phyloP scores from a whole-genome alignment of 2,329 filamentous ascomycete genomes.

The Fusarium keratoplasticum region DNA sequence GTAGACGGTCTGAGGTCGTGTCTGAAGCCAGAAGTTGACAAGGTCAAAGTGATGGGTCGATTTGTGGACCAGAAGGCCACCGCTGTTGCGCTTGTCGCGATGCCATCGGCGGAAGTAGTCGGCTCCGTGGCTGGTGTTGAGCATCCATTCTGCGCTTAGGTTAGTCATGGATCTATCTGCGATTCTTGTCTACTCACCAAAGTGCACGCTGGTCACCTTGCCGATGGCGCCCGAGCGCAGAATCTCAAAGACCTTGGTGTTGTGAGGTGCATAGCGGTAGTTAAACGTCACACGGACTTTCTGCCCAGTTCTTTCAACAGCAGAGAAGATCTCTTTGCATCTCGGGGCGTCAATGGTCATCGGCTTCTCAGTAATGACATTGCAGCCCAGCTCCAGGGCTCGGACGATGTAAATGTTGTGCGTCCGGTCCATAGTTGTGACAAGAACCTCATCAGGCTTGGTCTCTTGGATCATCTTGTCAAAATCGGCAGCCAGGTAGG shows the following conservation, averaged over 20 bases:
- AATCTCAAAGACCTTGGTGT: conserved; percentile 68
- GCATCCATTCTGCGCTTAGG: conserved; percentile 63
- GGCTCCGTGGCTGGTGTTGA: conserved; percentile 70
- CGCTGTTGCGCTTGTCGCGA: conserved; percentile 69
- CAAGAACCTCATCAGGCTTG: conserved; percentile 69
- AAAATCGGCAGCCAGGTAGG: conserved; percentile 66
- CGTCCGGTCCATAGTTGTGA: conserved; percentile 72
- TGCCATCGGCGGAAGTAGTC: conserved; percentile 75
- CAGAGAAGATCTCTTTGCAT: conserved; percentile 60
- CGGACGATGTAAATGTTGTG: conserved; percentile 71
- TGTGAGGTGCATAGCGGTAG: conserved; percentile 74
- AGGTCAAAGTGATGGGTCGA: conserved; percentile 74
- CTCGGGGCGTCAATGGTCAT: conserved; percentile 71
- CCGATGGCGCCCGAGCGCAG: conserved; percentile 67
- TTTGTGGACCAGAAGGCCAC: conserved; percentile 71
- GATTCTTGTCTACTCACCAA: conserved; percentile 42
- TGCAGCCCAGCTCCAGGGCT: conserved; percentile 68
- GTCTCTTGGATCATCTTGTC: conserved; percentile 68
- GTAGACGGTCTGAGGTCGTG: conserved; percentile 65
- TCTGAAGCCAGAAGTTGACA: conserved; percentile 70
- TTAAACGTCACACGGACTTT: conserved; percentile 71
- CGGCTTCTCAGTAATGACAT: conserved; percentile 73
- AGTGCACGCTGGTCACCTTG: conserved; percentile 67
- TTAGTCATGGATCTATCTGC: background rate
- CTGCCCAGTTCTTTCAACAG: conserved; percentile 48